Conservation (phyloP, 441 rosid genomes). For the Raphanus hybrid region DNA sequence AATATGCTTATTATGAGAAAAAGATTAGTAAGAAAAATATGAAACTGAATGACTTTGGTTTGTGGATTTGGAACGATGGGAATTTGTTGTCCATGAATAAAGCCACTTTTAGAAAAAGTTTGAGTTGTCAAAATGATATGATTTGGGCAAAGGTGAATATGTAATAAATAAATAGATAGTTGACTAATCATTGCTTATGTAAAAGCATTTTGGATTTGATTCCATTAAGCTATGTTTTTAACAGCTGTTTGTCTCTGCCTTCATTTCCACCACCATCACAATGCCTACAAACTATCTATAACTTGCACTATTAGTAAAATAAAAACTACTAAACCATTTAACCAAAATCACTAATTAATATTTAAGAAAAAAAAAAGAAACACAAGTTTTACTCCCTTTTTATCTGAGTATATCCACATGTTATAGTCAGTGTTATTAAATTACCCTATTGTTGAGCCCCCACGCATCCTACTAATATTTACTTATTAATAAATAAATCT, state of each 20-base stretch:
- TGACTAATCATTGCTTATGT: slow-evolving; percentile 37
- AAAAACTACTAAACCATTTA: background rate
- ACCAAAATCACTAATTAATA: background rate
- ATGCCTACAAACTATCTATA: background rate
- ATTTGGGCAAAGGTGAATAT: slow-evolving; percentile 33
- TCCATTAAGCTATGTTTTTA: slow-evolving; percentile 4
- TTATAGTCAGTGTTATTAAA: slow-evolving; percentile 21
- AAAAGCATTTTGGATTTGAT: slow-evolving; percentile 32
- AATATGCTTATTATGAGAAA: background rate
- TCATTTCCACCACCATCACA: slow-evolving; percentile 5
- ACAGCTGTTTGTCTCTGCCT: slow-evolving; percentile 12
- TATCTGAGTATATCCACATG: slow-evolving; percentile 25
- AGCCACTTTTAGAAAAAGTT: slow-evolving; percentile 26
- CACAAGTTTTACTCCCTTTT: background rate
- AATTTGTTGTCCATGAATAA: slow-evolving; percentile 29
- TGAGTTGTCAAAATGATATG: slow-evolving; percentile 26
- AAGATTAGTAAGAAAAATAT: background rate
- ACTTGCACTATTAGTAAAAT: background rate
- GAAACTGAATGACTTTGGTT: background rate
- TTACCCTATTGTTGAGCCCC: slow-evolving; percentile 27
- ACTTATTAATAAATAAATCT: too few species aligned
- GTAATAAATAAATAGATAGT: slow-evolving; percentile 24
- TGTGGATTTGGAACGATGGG: slow-evolving; percentile 17
- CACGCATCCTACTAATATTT: slow-evolving; percentile 41
- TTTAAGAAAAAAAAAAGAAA: background rate